Base-by-base conservation (phyloP, 306 rosid species). In the Heteromeles arbutifolia region DNA sequence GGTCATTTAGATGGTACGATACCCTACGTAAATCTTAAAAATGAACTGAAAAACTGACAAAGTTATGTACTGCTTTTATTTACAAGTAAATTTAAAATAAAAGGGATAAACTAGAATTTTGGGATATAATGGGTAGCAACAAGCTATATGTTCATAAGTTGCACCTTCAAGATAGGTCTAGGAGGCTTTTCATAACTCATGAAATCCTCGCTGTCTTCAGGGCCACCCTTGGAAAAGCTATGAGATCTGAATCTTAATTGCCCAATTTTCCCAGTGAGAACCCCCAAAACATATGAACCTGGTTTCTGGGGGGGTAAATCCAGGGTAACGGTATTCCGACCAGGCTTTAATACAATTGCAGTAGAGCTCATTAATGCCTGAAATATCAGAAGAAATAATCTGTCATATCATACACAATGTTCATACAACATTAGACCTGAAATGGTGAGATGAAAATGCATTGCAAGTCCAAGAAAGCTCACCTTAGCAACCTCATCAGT, bases 401-500 rank as follows among this genome's bases (percentile, higher is more conserved):
- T 18, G 4, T 13, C 13, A 26, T 43, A 70, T 76, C 29, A 78
- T 66, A 52, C 39, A 45, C 69, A 74, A 43, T 41, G 63, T 70
- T 74, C 65, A 76, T 57, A 44, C 31, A 85, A 32, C 24, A 72
- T 15, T 69, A 34, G 52, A 76, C 54, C 54, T 80, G 74, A 62
- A 70, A 70, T 34, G 66, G 67, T 19, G 48, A 11, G 52, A 69
- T 66, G 73, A 82, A 78, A 81, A 70, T 62, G 77, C 67, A 78
- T 48, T 73, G 50, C 70, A 64, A 21, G 52, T 75, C 78, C 25
- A 81, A 81, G 73, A 62, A 78, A 70, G 72, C 76, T 75, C 78
- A 95, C 99, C 99, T 95, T 89, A 32, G 88, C 92, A 87, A 96
- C 97, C 77, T 95, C 99, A 74, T 95, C 99, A n/a, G 89, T 88